phyloP scores from a whole-genome alignment of 1,284 basidiomycete species.

The Mycena sp. region DNA sequence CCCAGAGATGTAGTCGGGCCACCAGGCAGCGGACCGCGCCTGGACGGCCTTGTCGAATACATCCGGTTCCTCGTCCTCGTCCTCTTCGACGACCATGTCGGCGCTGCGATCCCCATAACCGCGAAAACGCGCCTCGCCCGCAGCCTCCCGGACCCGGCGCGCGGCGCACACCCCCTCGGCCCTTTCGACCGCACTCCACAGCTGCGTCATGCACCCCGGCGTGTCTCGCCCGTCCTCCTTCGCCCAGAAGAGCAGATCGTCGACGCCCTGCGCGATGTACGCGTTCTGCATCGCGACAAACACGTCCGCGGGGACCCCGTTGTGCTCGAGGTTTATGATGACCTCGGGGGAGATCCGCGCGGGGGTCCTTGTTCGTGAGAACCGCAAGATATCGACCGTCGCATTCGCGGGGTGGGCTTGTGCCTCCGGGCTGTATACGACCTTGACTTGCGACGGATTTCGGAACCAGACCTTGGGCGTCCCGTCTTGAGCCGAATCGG shows the following conservation, averaged over 20 bases:
- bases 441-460: conserved; percentile 54
- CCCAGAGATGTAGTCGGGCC: conserved; percentile 51
- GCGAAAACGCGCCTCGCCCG: conserved; percentile 43
- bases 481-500: conserved; percentile 30
- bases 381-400: conserved; percentile 52
- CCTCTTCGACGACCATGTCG: conserved; percentile 30
- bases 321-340: conserved; percentile 56
- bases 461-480: conserved; percentile 46
- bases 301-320: conserved; percentile 46
- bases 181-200: conserved; percentile 45
- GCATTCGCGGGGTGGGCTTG: conserved; percentile 39
- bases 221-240: conserved; percentile 12
- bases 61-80: conserved; percentile 33
- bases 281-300: conserved; percentile 42
- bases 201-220: conserved; percentile 37
- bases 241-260: conserved; percentile 41
- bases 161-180: conserved; percentile 43
- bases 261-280: conserved; percentile 34
- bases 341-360: conserved; percentile 52
- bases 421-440: conserved; percentile 32
- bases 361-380: conserved; percentile 45
- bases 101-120: conserved; percentile 19
- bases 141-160: conserved; percentile 41
- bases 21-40: conserved; percentile 42
- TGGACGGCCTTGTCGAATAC: conserved; percentile 26